A percentile compares a stretch with the other conserved stretches of the same genome.
Conservation (phyloP, 1,284 basidiomycete species). For the Garcileccinum viscosum region DNA sequence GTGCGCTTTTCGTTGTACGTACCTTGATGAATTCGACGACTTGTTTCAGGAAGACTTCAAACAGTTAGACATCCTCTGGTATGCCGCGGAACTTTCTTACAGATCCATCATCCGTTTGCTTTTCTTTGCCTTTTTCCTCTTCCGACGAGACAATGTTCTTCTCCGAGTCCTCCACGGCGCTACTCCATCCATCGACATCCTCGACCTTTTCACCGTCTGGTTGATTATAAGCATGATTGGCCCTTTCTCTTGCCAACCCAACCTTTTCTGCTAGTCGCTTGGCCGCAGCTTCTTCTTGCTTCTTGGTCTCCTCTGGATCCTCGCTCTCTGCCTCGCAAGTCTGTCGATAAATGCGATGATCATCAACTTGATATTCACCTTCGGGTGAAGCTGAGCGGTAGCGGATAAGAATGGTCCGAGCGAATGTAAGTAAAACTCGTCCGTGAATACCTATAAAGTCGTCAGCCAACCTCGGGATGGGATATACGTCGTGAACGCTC, state of each 20-base stretch:
- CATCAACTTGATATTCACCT: slow-evolving; percentile 96
- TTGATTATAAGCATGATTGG: slow-evolving; percentile 48
- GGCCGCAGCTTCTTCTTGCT: slow-evolving; percentile 90
- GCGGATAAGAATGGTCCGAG: slow-evolving; percentile 92
- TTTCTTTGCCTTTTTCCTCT: slow-evolving; percentile 54
- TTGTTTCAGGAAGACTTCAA: slow-evolving; percentile 98
- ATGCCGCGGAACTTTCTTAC: slow-evolving; percentile 89
- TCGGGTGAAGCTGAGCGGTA: slow-evolving; percentile 91
- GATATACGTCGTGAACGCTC: slow-evolving; percentile 18
- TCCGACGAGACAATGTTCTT: slow-evolving; percentile 38
- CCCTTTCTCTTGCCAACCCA: slow-evolving; percentile 61
- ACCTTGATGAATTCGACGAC: slow-evolving; percentile 97
- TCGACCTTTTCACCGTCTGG: slow-evolving; percentile 13
- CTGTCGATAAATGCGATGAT: slow-evolving; percentile 96
- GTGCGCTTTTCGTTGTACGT: slow-evolving; percentile 14
- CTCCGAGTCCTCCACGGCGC: slow-evolving; percentile 38
- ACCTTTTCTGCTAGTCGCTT: slow-evolving; percentile 86
- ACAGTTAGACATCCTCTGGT: slow-evolving; percentile 89
- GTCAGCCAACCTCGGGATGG: no score
- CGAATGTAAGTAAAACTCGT: slow-evolving; percentile 94
- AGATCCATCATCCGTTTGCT: slow-evolving; percentile 59
- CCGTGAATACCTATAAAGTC: slow-evolving; percentile 81
- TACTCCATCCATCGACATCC: slow-evolving; percentile 43
- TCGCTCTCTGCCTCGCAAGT: slow-evolving; percentile 94
- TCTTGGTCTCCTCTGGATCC: slow-evolving; percentile 89